Base-by-base conservation (phyloP, 2,329 filamentous ascomycete species). In the Grosmannia clavigera region DNA sequence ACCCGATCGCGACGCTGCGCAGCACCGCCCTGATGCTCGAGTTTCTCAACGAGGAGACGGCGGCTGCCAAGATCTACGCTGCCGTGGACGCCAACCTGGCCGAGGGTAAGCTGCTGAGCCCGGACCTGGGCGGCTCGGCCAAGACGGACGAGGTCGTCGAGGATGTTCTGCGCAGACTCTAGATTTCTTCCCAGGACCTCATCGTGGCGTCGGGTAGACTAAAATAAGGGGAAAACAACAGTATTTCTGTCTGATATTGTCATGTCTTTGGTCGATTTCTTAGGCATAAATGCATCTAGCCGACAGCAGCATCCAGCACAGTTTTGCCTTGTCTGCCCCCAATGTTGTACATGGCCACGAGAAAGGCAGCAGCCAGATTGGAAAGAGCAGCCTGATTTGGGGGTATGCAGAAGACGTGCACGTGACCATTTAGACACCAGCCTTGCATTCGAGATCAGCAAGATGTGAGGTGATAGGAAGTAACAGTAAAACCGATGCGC, bases 11-110 rank as follows among this genome's bases (percentile, higher is more conserved):
- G 43, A 97, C 94, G 11, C 81, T 99, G 65, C 81, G 94, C 70
- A 94, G 88, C 73, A 87, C 91, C 19, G 94, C 88, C 40, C 80
- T 96, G 64, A 97, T 99, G 94, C 80, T 99, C 65, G 92, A 97
- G 79, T 99, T 97, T 75, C 78, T 97, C 65, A 85, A 90, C 64
- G 86, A 95, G 78, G 87, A 91, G 74, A 78, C 82, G 64, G 94
- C 94, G 25, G 94, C 94, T 40, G 90, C 88, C 35, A 85, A 80
- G 76, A 95, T 99, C 68, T 96, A 97, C 73, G 81, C 84, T 62
- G 94, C 94, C 27, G 91, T 97, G 29, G 94, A 99, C 74, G 91
- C 79, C 52, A 95, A 94, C 72, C 76, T 99, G 40, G 87, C 87
- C 71, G 91, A 94, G 70, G 92, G 85, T 63, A 86, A 81, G 76